Evolutionary conservation across 164 flowering plant genomes (phyloP).

Genomic region (Santalum album): DNA sequence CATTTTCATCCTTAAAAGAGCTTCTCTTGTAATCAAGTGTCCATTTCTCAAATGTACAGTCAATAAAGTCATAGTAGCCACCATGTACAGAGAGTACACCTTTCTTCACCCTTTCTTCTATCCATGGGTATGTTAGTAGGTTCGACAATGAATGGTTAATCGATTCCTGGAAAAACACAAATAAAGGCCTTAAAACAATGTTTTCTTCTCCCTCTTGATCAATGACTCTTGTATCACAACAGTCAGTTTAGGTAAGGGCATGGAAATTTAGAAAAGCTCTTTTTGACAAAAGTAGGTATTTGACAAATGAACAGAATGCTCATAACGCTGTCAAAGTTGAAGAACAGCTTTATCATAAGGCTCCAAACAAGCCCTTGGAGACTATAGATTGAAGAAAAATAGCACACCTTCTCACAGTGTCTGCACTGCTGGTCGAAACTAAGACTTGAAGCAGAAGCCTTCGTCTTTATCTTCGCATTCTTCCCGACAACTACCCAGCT

Average conservation of each 20-base stretch:
- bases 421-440: slow-evolving; percentile 81
- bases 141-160: slow-evolving; percentile 56
- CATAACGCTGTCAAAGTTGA: too few species aligned
- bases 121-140: slow-evolving; percentile 85
- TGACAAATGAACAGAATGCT: too few species aligned
- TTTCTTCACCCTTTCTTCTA: slow-evolving; percentile 54
- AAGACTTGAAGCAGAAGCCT: slow-evolving; percentile 52
- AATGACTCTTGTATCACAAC: too few species aligned
- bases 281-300: too few species aligned
- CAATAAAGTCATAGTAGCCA: slow-evolving; percentile 80
- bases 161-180: slow-evolving; percentile 56
- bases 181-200: not conserved
- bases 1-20: slow-evolving; percentile 13
- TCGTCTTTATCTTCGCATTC: slow-evolving; percentile 49
- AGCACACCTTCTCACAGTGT: slow-evolving; percentile 84
- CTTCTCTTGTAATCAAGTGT: slow-evolving; percentile 51
- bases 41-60: slow-evolving; percentile 96
- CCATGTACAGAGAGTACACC: slow-evolving; percentile 70
- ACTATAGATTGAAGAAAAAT: not conserved
- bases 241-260: too few species aligned
- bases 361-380: too few species aligned
- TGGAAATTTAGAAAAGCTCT: too few species aligned
- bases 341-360: too few species aligned
- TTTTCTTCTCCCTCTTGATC: too few species aligned
- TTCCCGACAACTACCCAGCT: slow-evolving; percentile 73